These are phyloP conservation scores for Aschersonia sp. DNA, from an alignment of 2,329 filamentous ascomycete genomes.

Conservation along the genomic window DNA sequence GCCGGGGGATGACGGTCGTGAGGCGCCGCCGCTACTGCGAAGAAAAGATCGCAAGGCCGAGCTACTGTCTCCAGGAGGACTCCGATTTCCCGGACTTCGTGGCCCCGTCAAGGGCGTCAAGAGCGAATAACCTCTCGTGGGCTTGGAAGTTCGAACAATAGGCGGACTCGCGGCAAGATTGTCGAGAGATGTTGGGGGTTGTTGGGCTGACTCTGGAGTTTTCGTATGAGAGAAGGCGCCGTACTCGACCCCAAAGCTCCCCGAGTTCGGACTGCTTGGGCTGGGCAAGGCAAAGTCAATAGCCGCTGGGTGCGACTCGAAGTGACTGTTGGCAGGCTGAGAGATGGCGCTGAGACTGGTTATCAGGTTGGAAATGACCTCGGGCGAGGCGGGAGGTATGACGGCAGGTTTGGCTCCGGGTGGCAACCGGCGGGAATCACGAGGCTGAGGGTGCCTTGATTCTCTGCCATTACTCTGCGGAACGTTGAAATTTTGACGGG, in stretches of 20 bases:
- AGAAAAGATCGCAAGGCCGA: slow-evolving; percentile 47
- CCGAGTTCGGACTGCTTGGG: slow-evolving; percentile 21
- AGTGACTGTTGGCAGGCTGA: slow-evolving; percentile 52
- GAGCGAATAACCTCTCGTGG: slow-evolving; percentile 63
- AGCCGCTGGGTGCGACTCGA: slow-evolving; percentile 40
- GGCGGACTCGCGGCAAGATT: slow-evolving; percentile 51
- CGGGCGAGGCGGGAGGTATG: slow-evolving; percentile 40
- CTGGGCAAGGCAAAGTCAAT: slow-evolving; percentile 25
- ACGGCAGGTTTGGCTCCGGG: slow-evolving; percentile 1
- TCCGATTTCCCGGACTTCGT: slow-evolving; percentile 33
- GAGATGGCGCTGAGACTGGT: slow-evolving; percentile 57
- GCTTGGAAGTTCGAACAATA: slow-evolving; percentile 68
- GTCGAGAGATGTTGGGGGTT: slow-evolving; percentile 35
- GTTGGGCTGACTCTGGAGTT: slow-evolving; percentile 32
- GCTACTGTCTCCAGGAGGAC: slow-evolving; percentile 31
- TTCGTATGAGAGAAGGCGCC: slow-evolving; percentile 43
- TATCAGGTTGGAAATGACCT: slow-evolving; percentile 56
- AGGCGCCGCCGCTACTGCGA: slow-evolving; percentile 27
- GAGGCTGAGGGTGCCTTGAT: too few relatives aligned
- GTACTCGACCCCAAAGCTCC: slow-evolving; percentile 61
- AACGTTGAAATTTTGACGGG: not conserved
- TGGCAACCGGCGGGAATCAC: slow-evolving; percentile 2
- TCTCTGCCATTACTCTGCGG: not conserved
- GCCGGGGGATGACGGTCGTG: slow-evolving; percentile 44
- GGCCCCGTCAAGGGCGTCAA: slow-evolving; percentile 55